These are phyloP conservation scores for Haplosporangium sp. DNA, from an alignment of 371 early-diverging fungal genomes.

Conservation along the genomic window DNA sequence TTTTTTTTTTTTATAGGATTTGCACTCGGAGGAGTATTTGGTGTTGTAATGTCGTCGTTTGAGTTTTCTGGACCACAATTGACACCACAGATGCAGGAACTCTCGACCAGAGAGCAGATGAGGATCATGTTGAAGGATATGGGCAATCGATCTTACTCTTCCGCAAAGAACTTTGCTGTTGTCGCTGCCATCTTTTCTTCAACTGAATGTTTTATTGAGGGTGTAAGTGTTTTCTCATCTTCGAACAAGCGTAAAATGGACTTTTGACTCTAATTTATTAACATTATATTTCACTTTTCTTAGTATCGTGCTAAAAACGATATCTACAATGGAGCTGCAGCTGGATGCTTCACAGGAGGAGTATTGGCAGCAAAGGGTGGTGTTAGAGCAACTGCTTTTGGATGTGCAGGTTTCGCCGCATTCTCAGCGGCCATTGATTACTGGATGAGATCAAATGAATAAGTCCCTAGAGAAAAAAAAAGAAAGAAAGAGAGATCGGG, in stretches of 20 bases:
- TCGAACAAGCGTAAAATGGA: too few relatives aligned
- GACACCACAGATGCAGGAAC: slow-evolving; percentile 69
- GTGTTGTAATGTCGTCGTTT: slow-evolving; percentile 91
- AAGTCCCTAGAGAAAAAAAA: neutral
- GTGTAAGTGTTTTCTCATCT: slow-evolving; percentile 62
- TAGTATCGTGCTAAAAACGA: slow-evolving; percentile 96
- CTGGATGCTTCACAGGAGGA: slow-evolving; percentile 96
- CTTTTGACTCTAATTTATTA: neutral
- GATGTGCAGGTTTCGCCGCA: slow-evolving; percentile 95
- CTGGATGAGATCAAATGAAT: slow-evolving; percentile 68
- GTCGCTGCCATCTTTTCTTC: slow-evolving; percentile 94
- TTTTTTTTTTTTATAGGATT: slow-evolving; percentile 70
- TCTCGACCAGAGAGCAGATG: slow-evolving; percentile 83
- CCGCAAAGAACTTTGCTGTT: slow-evolving; percentile 95
- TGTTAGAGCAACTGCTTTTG: slow-evolving; percentile 80
- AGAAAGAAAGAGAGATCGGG: too few relatives aligned
- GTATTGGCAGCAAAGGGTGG: slow-evolving; percentile 85
- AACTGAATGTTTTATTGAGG: slow-evolving; percentile 95
- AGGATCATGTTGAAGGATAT: slow-evolving; percentile 89
- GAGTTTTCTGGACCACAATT: slow-evolving; percentile 77
- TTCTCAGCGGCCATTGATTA: slow-evolving; percentile 94
- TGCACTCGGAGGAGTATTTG: slow-evolving; percentile 92
- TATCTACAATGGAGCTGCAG: slow-evolving; percentile 86
- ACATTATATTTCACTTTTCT: neutral
- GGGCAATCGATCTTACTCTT: slow-evolving; percentile 80